Base-by-base conservation (phyloP, 1,284 basidiomycete genomes). In the Athelia sp. region DNA sequence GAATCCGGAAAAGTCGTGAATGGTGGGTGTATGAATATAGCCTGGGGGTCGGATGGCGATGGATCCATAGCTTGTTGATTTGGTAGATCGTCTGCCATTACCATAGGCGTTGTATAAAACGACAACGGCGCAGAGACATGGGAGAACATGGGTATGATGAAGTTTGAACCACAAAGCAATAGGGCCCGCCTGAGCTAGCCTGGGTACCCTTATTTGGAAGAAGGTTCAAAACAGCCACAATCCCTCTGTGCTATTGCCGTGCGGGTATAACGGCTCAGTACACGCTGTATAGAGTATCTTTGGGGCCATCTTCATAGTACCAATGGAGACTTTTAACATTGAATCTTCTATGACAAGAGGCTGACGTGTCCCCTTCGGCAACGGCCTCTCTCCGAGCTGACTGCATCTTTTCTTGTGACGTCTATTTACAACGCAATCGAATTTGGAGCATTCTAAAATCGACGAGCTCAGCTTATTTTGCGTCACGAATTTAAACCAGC, bases 21-120 rank as follows among this genome's bases (percentile, higher is more conserved):
- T 2, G 87, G 87, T 0, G 84, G 82, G 53, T 78, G 84, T 42
- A 90, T 78, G 63, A 90, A 87, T 52, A 83, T 55, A 40, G 79
- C 75, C 50, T 70, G 73, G n/a, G 79, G 75, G 57, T 90, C 87
- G 21, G 72, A 71, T 9, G 73, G 74, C 8, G 74, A 72, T 1
- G 86, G 86, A 58, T 90, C 87, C 71, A 84, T 79, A 49, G 78
- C 73, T 13, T 68, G 65, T 51, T 74, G 15, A 44, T 21, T 70
- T 3, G 71, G 53, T 34, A 72, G 68, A 44, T 40, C 36, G 19
- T n/a, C n/a, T 40, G n/a, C 36, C 26, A 29, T 29, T 6, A 40
- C 36, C 36, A 40, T 40, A 17, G 36, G 36, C n/a, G 36, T 40
- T 40, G 36, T 40, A 40, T 40, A 40, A n/a, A 40, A 40, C n/a